Base-by-base conservation (phyloP, 805 yeast genomes). In the Saturnispora saitoi region DNA sequence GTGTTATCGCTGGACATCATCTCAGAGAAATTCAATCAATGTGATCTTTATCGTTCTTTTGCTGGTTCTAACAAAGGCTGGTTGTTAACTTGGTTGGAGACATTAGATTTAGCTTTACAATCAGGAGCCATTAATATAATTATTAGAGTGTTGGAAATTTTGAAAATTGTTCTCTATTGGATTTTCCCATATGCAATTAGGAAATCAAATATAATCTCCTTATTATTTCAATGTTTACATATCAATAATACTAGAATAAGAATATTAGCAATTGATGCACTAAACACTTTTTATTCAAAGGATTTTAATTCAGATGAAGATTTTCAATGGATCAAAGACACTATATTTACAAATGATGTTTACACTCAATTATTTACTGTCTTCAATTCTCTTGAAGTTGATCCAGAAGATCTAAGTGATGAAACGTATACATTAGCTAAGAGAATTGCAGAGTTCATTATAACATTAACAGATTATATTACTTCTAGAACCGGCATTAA, bases 151-250 rank as follows among this genome's bases (percentile, higher is more conserved):
- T 69, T 93, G 36, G 86, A 89, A 52, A 83, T 95, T 4, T 76
- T 91, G 59, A 93, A 93, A 60, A 83, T 95, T 0, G 86, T 95
- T 57, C 73, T 93, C 51, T 89, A 86, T 57, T 93, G 99, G 99
- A 78, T 90, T 7, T 76, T 86, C 45, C 91, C 96, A 2, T 71
- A 77, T 14, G 80, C 90, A 1, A 74, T 91, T 47, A 76, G 82
- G 40, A 68, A 74, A 37, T 80, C 85, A 45, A 79, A 86, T 45
- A 73, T 88, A 8, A 71, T 88, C 56, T 72, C 74, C 37, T 76
- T 83, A 12, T 69, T 93, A 37, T 73, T 88, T 50, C 66, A 66
- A 50, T 74, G 86, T 30, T 69, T 87, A 46, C 66, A 78, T 36
- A 68, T 81, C 7, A 61, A 66, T 17, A 81, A 83, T 57, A 77